Evolutionary conservation across 495 filamentous ascomycete genomes (phyloP), one percentile per base, ranked within the genome.

Genomic region (Aspergillus sparsus): DNA sequence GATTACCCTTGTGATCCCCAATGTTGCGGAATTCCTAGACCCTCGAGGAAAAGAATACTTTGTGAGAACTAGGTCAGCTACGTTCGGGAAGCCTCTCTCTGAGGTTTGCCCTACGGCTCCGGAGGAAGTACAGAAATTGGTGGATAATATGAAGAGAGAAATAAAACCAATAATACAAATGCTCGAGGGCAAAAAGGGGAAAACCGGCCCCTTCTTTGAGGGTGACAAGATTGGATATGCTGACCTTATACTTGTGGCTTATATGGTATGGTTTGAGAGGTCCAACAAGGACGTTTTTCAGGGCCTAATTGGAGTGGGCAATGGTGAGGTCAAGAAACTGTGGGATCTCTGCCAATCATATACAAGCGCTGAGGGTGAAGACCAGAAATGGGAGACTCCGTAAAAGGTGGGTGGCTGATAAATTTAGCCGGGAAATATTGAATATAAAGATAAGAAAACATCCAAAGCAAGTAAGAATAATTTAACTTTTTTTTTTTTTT

Each of bases 41-140:
- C 59, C 65, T 13, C 62, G 71, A 2, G 72, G 71, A 1, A 51
- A 59, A 36, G 69, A 72, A 58, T 76, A 71, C 42, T 74, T 74
- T 55, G 45, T 60, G 10, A 59, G 65, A 34, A 76, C 74, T 9
- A 69, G 74, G 9, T 62, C 65, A 1, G 62, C 58, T 36, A 12
- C 9, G 8, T 72, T 69, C 39, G 72, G 74, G 3, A 74, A 70
- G 62, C 72, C 72, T 15, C 49, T 76, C 31, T 33, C 50, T 5
- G 66, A 76, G 62, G 55, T 76, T 8, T 52, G 61, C 35, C 69
- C 71, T 0, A 66, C 35, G 21, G 63, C 62, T 36, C 35, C 51
- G 34, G 42, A 36, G 7, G 51, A 58, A 45, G 18, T 64, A 27
- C 50, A 41, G 18, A 32, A 16, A 6, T 49, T 60, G 32, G 37